Base-by-base conservation (phyloP, 768 basidiomycete species). In the Tulasnella sp. region DNA sequence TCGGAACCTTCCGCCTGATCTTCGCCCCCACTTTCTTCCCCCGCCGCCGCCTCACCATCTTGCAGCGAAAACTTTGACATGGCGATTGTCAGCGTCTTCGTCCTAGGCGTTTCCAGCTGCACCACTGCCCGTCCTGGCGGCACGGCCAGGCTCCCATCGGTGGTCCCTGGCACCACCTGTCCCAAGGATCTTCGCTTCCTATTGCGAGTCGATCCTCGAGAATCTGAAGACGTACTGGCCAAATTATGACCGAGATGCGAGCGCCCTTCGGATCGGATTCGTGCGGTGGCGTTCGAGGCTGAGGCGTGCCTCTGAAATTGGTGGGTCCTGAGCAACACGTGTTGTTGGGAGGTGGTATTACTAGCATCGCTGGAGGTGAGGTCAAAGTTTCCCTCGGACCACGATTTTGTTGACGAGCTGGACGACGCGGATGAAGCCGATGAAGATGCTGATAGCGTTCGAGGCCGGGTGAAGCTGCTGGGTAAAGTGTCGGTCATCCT, bases 321-420 rank as follows among this genome's bases (percentile, higher is more conserved):
- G 24, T 64, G 60, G 24, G 60, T 64, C 60, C 60, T 64, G 60
- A 64, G 31, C 60, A 64, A 64, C 60, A 64, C 60, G 60, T 64
- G 60, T 64, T 64, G 60, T 64, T 64, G 60, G 60, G 60, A 64
- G 60, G 60, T 64, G 60, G 60, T 64, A 64, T 64, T 64, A 64
- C 60, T n/a, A 24, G 58, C n/a, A 9, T 22, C 58, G 9, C n/a
- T 64, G n/a, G 60, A 64, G 60, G 60, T 64, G 60, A 64, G 24
- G 24, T 64, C n/a, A n/a, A 64, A 64, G 60, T 64, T 64, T 64
- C 60, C 60, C 60, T 64, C 60, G 60, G 60, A 31, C 60, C 60
- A 64, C 14, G 60, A 64, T 64, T 64, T 64, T 64, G 60, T 64
- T 28, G 60, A 64, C 14, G 60, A 64, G 24, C n/a, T 6, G 7